phyloP scores from a whole-genome alignment of 1,139 yeast species.

The Zygosaccharomyces pseudobailii region DNA sequence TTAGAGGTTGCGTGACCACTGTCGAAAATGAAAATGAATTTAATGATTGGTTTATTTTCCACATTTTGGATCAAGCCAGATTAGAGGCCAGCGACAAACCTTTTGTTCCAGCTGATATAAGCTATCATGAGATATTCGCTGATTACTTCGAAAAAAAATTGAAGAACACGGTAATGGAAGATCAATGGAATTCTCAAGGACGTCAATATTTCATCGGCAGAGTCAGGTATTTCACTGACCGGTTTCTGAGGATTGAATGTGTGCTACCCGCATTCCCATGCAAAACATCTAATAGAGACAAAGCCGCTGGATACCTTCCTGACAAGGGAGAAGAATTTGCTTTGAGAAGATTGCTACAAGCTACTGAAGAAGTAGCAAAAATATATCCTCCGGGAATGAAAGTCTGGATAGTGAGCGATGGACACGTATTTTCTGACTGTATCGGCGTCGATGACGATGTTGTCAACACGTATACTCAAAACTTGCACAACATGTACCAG shows the following conservation, averaged over 20 bases:
- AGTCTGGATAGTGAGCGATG: constrained; percentile 57
- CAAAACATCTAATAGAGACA: constrained; percentile 51
- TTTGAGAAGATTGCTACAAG: constrained; percentile 34
- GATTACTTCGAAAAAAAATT: constrained; percentile 41
- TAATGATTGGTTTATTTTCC: constrained; percentile 37
- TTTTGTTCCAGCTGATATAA: constrained; percentile 9
- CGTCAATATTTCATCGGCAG: constrained; percentile 39
- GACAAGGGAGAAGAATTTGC: constrained; percentile 46
- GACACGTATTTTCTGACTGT: constrained; percentile 64
- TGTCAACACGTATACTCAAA: constrained; percentile 46
- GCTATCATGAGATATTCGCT: constrained; percentile 32
- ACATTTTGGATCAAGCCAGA: constrained; percentile 35
- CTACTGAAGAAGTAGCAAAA: constrained; percentile 33
- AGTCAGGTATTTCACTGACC: constrained; percentile 46
- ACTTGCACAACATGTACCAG: constrained; percentile 41
- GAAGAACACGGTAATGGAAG: constrained; percentile 45
- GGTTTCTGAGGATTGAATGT: constrained; percentile 47
- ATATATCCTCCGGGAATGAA: constrained; percentile 54
- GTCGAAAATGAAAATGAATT: constrained; percentile 30
- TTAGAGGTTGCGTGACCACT: constrained; percentile 36
- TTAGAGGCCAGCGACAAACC: constrained; percentile 21
- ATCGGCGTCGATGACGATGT: constrained; percentile 50
- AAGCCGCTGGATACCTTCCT: constrained; percentile 49
- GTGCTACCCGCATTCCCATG: constrained; percentile 64
- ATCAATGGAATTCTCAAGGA: constrained; percentile 49